These are phyloP conservation scores for Combretum micranthum DNA, from an alignment of 345 rosid genomes.

Conservation along the genomic window DNA sequence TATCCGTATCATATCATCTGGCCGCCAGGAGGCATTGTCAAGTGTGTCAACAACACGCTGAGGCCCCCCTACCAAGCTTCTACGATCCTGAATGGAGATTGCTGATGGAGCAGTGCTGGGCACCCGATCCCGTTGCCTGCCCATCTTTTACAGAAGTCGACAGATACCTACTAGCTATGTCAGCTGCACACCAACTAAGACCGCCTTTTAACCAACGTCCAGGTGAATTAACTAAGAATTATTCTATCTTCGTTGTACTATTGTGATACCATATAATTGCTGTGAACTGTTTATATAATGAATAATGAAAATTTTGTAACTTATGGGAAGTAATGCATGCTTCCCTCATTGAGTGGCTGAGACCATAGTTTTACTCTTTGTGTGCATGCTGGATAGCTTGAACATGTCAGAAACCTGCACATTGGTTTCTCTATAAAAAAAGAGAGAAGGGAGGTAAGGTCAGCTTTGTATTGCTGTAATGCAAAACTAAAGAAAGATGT, in stretches of 20 bases:
- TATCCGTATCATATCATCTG: no score
- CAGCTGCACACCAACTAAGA: constrained; percentile 19
- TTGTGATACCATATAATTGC: not conserved
- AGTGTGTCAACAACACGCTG: constrained; percentile 38
- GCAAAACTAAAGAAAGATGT: not conserved
- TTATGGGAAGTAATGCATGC: not conserved
- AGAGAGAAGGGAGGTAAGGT: not conserved
- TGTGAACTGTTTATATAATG: constrained; percentile 5
- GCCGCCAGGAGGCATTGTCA: constrained; percentile 53
- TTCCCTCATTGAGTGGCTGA: no score
- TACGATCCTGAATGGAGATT: constrained; percentile 33
- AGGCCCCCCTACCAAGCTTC: constrained; percentile 31
- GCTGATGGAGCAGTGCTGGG: constrained; percentile 43
- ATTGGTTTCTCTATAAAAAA: constrained; percentile 46
- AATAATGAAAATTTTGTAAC: not conserved
- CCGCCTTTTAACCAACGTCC: constrained; percentile 13
- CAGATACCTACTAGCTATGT: constrained; percentile 22
- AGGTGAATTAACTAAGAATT: constrained; percentile 7
- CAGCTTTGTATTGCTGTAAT: not conserved
- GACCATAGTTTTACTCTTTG: no score
- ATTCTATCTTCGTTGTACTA: not conserved
- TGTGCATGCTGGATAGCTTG: constrained; percentile 1
- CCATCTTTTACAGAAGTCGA: constrained; percentile 30
- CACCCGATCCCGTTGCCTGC: constrained; percentile 30
- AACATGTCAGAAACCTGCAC: constrained; percentile 21